Percentiles rank a stretch among this genome's conserved stretches.
Evolutionary conservation across 768 basidiomycete species (phyloP).

Genomic region (Amanita rimosa): DNA sequence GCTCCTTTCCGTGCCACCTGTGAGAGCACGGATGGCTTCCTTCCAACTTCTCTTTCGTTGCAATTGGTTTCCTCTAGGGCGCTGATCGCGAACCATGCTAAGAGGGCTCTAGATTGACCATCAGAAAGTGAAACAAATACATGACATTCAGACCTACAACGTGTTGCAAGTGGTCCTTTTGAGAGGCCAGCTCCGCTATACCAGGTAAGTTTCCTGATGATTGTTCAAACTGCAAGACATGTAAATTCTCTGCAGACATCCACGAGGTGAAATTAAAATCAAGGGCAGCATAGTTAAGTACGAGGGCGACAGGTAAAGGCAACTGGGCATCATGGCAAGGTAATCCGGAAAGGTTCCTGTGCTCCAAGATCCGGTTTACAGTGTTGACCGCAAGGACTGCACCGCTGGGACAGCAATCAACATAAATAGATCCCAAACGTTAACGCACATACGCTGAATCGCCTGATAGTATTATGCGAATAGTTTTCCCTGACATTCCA

Average conservation of each 20-base stretch:
- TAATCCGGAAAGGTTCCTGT: constrained; percentile 23
- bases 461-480: constrained; percentile 75
- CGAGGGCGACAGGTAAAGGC: constrained; percentile 69
- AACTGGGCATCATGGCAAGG: constrained; percentile 29
- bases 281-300: constrained; percentile 84
- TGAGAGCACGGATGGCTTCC: constrained; percentile 39
- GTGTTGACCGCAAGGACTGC: constrained; percentile 80
- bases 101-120: constrained; percentile 52
- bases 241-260: constrained; percentile 81
- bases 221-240: constrained; percentile 78
- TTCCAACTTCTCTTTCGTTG: constrained; percentile 50
- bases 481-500: constrained; percentile 77
- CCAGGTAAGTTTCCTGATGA: constrained; percentile 74
- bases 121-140: background rate
- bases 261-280: constrained; percentile 99
- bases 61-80: constrained; percentile 33
- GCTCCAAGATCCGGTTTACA: constrained; percentile 77
- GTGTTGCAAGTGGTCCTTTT: constrained; percentile 85
- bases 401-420: constrained; percentile 41
- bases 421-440: constrained; percentile 6
- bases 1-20: constrained; percentile 27
- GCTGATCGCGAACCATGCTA: constrained; percentile 77
- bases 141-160: constrained; percentile 26
- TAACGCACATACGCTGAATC: constrained; percentile 85
- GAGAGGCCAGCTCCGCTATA: constrained; percentile 55